Base-by-base conservation (phyloP, 2,329 filamentous ascomycete species). In the Ustulina deusta region DNA sequence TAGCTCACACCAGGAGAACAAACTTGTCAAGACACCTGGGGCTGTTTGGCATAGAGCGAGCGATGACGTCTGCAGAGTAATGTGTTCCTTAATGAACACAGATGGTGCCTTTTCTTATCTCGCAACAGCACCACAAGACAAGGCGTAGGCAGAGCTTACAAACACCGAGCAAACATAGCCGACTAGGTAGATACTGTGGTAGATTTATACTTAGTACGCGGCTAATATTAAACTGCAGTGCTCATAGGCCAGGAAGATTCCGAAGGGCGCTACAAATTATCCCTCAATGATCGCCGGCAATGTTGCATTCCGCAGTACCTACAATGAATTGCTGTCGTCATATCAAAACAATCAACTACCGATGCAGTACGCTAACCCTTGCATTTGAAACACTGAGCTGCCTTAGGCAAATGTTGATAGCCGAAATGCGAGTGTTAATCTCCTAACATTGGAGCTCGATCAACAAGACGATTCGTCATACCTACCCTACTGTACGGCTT, bases 181-280 rank as follows among this genome's bases (percentile, higher is more conserved):
- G 49, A 48, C 57, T 34, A n/a, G 25, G 6, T 56, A 52, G 25
- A 17, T 56, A 52, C 10, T 49, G 40, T 55, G 22, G 15, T 27
- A 61, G 25, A 13, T 17, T 34, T 36, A 11, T 56, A 27, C 11
- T 40, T 15, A n/a, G 27, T 36, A 38, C 44, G 20, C 55, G 42
- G 44, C 56, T 63, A 61, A 67, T 58, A n/a, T 54, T n/a, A 48
- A 44, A 38, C 52, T 38, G 22, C 32, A 40, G 22, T 13, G 38
- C 22, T 67, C 51, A 66, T 66, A 66, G 63, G 60, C n/a, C 32
- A 52, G 55, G 63, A 67, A 64, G n/a, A 54, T 63, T 17, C 46
- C 40, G 60, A 62, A 20, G 10, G 17, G 36, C 15, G 29, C 40
- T 32, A 62, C 20, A 20, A n/a, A 17, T 42, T 40, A 55, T 20